phyloP scores from a whole-genome alignment of 371 early-diverging fungal genomes.

The Lichtheimia hyalospora region DNA sequence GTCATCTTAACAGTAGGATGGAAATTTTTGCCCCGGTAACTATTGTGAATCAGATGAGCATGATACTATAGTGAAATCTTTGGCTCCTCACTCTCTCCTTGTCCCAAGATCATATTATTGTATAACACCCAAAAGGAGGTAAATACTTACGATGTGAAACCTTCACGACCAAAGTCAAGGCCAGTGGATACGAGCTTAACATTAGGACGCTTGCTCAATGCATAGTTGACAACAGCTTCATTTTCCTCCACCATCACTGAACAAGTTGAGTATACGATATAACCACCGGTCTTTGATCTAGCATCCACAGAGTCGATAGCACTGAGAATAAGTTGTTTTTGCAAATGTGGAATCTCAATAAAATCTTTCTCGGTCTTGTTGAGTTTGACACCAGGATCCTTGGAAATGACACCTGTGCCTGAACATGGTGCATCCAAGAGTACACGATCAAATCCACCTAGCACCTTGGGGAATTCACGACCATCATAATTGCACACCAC shows the following conservation, averaged over 20 bases:
- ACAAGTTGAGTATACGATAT: conserved; percentile 99
- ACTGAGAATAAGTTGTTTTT: conserved; percentile 94
- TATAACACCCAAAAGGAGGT: too few species aligned
- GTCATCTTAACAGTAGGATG: conserved; percentile 85
- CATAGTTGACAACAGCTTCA: conserved; percentile 98
- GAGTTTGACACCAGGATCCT: conserved; percentile 95
- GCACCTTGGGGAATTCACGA: conserved; percentile 90
- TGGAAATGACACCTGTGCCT: conserved; percentile 99
- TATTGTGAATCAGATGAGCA: conserved; percentile 9
- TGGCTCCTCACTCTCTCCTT: not conserved
- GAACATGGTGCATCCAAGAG: conserved; percentile 99
- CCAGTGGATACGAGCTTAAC: conserved; percentile 90
- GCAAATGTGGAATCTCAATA: conserved; percentile 85
- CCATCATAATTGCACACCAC: conserved; percentile 98
- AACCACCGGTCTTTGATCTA: conserved; percentile 90
- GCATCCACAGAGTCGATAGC: conserved; percentile 99
- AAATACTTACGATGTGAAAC: conserved; percentile 64
- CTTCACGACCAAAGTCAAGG: conserved; percentile 91
- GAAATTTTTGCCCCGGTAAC: conserved; percentile 90
- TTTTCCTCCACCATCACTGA: conserved; percentile 99
- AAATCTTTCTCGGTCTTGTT: conserved; percentile 95
- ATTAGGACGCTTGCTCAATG: conserved; percentile 91
- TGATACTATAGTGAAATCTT: not conserved
- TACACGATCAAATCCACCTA: conserved; percentile 97
- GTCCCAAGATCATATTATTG: not conserved